These are phyloP conservation scores for Pugionium dolabratum DNA, from an alignment of 345 rosid species.

Conservation along the genomic window DNA sequence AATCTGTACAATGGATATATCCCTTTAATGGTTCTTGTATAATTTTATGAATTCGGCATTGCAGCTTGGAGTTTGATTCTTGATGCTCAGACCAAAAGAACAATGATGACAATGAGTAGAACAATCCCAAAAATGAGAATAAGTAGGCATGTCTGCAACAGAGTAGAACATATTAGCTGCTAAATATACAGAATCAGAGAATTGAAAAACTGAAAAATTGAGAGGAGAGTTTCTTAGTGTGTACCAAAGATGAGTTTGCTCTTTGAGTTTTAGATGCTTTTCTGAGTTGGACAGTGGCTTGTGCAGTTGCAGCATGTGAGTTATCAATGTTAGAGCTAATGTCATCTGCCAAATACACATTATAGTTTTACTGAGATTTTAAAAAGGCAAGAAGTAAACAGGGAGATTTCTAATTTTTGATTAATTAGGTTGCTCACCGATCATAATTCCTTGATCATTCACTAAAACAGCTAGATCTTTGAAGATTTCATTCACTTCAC, in stretches of 20 bases:
- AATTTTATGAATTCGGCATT: background rate
- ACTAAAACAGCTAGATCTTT: conserved; percentile 70
- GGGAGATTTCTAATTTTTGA: background rate
- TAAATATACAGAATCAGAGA: background rate
- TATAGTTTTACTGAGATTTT: conserved; percentile 5
- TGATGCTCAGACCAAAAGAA: conserved; percentile 51
- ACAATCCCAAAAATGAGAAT: conserved; percentile 66
- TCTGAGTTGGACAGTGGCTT: conserved; percentile 57
- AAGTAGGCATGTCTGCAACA: conserved; percentile 68
- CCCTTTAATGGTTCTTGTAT: conserved; percentile 22
- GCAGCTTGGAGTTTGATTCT: background rate
- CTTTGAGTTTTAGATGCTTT: conserved; percentile 64
- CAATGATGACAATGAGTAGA: conserved; percentile 59
- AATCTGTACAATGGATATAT: conserved; percentile 39
- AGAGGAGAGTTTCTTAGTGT: background rate
- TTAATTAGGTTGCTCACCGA: conserved; percentile 46
- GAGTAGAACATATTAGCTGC: conserved; percentile 2
- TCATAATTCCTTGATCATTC: conserved; percentile 64
- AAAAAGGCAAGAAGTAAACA: background rate
- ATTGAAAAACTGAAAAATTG: background rate
- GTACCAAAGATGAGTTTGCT: conserved; percentile 69
- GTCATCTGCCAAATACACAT: conserved; percentile 53
- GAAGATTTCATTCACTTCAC: conserved; percentile 74
- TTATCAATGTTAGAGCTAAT: conserved; percentile 61
- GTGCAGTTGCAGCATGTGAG: conserved; percentile 58